Conservation (phyloP, 768 basidiomycete genomes). For the Trametes sanguinea region DNA sequence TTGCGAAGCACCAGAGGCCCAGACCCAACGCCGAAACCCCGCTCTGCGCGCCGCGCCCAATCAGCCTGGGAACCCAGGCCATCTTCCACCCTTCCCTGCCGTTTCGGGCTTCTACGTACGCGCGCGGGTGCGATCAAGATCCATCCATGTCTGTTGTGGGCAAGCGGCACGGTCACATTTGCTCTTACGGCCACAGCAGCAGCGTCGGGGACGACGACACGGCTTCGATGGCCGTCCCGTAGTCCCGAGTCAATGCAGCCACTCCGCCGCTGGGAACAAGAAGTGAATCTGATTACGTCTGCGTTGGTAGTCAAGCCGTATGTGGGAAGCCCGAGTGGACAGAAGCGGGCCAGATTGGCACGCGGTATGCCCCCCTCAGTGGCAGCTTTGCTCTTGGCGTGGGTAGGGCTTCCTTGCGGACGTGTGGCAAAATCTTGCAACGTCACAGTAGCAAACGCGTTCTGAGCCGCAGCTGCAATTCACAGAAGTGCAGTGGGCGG, state of each 20-base stretch:
- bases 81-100: not conserved
- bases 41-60: not conserved
- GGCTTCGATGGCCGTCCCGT: conserved; percentile 5
- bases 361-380: conserved; percentile 7
- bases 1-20: conserved; percentile 8
- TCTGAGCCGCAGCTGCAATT: not conserved
- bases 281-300: conserved; percentile 14
- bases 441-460: not conserved
- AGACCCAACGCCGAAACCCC: conserved; percentile 1
- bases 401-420: not conserved
- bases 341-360: conserved; percentile 6
- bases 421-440: not conserved
- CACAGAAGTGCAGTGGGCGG: not conserved
- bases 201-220: conserved; percentile 3
- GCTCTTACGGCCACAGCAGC: not conserved
- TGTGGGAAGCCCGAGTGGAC: not conserved
- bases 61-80: not conserved
- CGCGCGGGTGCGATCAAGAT: conserved; percentile 1
- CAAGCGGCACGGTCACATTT: too few species aligned
- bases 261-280: conserved; percentile 12
- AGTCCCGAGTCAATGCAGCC: not conserved
- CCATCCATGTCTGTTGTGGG: too few species aligned
- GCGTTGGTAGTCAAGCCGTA: not conserved
- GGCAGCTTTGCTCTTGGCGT: conserved; percentile 2
- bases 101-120: not conserved